A percentile compares a stretch with the other conserved stretches of the same genome.
Evolutionary conservation across 208 protist genomes (phyloP).

Genomic region (Eutreptiella sp.): DNA sequence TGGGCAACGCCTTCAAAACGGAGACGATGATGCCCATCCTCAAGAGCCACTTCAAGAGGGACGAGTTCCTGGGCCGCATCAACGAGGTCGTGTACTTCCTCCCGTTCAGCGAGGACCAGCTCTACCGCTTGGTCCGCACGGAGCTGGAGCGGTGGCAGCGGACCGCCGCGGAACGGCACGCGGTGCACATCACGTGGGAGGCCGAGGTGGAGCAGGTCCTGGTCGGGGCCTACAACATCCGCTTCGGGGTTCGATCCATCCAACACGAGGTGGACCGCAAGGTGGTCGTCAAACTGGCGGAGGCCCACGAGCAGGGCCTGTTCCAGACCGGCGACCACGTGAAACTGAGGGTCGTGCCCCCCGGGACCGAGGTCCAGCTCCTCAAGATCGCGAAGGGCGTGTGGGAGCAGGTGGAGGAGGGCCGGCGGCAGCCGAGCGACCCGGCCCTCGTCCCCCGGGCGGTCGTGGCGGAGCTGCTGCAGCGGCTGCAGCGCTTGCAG

Average conservation of each 20-base stretch:
- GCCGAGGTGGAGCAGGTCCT: constrained; percentile 16
- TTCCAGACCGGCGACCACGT: too few species aligned
- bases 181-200: constrained; percentile 23
- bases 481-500: too few species aligned
- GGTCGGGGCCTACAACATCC: constrained; percentile 25
- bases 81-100: constrained; percentile 46
- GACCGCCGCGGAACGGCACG: constrained; percentile 15
- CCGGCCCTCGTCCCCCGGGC: too few species aligned
- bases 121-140: constrained; percentile 9
- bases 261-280: constrained; percentile 32
- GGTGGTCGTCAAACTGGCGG: constrained; percentile 24
- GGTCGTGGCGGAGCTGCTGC: too few species aligned
- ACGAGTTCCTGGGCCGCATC: constrained; percentile 39
- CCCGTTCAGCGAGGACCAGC: constrained; percentile 31
- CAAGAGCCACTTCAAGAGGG: constrained; percentile 29
- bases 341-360: too few species aligned
- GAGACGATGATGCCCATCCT: constrained; percentile 31
- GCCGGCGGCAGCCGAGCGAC: too few species aligned
- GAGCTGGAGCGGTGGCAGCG: constrained; percentile 27
- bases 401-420: too few species aligned
- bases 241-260: constrained; percentile 39
- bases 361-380: too few species aligned
- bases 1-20: constrained; percentile 16
- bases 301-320: constrained; percentile 23
- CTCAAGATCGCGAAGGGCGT: too few species aligned